Evolutionary conservation across 148 eudicot genomes (phyloP).

Genomic region (Rhododendron ovatum): DNA sequence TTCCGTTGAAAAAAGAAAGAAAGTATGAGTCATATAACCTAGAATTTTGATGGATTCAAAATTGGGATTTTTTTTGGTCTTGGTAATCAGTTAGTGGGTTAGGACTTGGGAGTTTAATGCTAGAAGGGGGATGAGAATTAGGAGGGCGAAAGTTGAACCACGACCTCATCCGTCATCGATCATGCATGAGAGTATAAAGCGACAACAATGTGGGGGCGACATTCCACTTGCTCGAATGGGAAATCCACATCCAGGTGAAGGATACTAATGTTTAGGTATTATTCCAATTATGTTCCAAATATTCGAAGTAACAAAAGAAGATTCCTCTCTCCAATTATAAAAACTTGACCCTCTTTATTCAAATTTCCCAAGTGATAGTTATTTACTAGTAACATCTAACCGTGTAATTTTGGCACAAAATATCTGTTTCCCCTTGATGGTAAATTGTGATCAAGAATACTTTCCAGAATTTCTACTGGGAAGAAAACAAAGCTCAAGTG

Average conservation of each 20-base stretch:
- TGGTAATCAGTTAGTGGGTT: no score
- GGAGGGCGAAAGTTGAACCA: no score
- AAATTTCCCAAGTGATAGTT: background rate
- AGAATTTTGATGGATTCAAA: background rate
- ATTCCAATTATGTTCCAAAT: no score
- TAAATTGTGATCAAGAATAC: background rate
- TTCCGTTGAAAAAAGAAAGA: no score
- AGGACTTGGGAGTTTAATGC: no score
- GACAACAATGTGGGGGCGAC: no score
- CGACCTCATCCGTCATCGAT: no score
- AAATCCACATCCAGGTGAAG: background rate
- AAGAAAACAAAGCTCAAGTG: constrained; percentile 12
- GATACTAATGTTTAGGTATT: background rate
- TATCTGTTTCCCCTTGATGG: background rate
- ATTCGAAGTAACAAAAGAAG: background rate
- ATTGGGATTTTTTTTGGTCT: background rate
- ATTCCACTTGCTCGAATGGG: background rate
- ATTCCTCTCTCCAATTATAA: background rate
- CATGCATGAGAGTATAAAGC: no score
- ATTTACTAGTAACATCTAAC: background rate
- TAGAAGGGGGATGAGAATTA: background rate
- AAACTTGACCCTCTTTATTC: background rate
- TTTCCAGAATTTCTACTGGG: constrained; percentile 13
- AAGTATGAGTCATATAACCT: no score
- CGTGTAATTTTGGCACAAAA: background rate